Evolutionary conservation across 2,329 filamentous ascomycete species (phyloP), one percentile per base, ranked within the genome.

Genomic region (Neofusicoccum laricinum): DNA sequence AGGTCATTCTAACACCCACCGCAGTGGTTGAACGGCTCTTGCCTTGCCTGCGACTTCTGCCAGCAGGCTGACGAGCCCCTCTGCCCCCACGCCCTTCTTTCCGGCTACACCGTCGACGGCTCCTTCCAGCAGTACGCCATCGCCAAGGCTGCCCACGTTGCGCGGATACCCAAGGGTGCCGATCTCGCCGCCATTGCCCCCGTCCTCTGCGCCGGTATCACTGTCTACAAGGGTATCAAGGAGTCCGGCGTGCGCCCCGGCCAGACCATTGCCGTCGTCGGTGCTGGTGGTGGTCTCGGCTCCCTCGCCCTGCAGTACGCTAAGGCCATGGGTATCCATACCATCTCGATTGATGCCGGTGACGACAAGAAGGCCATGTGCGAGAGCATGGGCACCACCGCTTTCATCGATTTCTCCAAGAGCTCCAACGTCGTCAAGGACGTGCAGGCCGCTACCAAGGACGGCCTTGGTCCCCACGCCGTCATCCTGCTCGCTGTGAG

Each of bases 101-200:
- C 92, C 0, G 94, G 94, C 64, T 97, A 96, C 85, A 96, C 92
- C 4, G 92, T 97, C 75, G 91, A 97, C 76, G 93, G 93, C 36
- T 88, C 89, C 46, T 97, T 97, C 85, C 93, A 97, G 82, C 88
- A 97, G 82, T 97, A 96, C 81, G 87, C 86, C 76, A 86, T 97
- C 69, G 93, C 88, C 70, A 96, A 96, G 78, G 93, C 92, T 15
- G 87, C 90, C 17, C 91, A 96, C 77, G 88, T 95, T 15, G 91
- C 92, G 32, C 88, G 89, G 69, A 89, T 97, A 68, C 90, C 91
- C 69, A 90, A 93, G 78, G 86, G 90, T 15, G 85, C 89, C 67
- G 82, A 87, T 65, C 87, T 97, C 49, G 92, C 93, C 73, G 87
- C 87, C 59, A 84, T 96, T 65, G 86, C 92, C 1, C 92, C 92